Percentiles rank a stretch among this genome's conserved stretches.
Evolutionary conservation across 2,329 filamentous ascomycete species (phyloP).

Genomic region (Macrophomina pseudophaseolina): DNA sequence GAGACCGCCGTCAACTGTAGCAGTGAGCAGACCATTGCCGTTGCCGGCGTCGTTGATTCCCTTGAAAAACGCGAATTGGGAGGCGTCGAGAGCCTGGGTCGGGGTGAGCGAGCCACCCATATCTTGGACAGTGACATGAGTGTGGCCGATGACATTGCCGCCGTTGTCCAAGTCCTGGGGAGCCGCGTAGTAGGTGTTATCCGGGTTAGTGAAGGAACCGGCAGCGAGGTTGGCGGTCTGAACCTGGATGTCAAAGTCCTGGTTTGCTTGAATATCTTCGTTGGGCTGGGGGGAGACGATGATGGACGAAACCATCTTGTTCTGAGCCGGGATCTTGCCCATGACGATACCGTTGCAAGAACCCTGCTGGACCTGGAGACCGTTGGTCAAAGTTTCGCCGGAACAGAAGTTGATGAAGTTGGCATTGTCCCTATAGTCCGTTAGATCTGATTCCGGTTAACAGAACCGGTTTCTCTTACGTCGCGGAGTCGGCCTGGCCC

Average conservation of each 20-base stretch:
- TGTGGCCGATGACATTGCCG: conserved; percentile 53
- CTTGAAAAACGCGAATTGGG: conserved; percentile 63
- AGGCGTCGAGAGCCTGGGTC: conserved; percentile 44
- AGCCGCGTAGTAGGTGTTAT: conserved; percentile 60
- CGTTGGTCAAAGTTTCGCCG: conserved; percentile 61
- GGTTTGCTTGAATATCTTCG: conserved; percentile 46
- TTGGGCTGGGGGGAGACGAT: conserved; percentile 54
- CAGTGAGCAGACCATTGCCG: conserved; percentile 52
- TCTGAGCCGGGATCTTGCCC: conserved; percentile 58
- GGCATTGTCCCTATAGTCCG: conserved; percentile 47
- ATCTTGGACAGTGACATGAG: conserved; percentile 60
- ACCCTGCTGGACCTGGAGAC: conserved; percentile 54
- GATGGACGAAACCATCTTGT: conserved; percentile 62
- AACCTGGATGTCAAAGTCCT: conserved; percentile 55
- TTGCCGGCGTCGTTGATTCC: conserved; percentile 61
- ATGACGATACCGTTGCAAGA: conserved; percentile 66
- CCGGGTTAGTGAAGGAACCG: conserved; percentile 61
- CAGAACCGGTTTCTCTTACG: conserved; percentile 41
- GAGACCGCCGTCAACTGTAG: conserved; percentile 54
- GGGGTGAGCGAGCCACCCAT: conserved; percentile 47
- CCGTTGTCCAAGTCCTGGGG: conserved; percentile 54
- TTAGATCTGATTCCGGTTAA: conserved; percentile 26
- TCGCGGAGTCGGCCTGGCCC: conserved; percentile 53
- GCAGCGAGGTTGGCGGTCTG: conserved; percentile 57
- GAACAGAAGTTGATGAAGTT: conserved; percentile 68